A percentile compares a stretch with the other conserved stretches of the same genome.
Evolutionary conservation across 2,329 filamentous ascomycete genomes (phyloP).

Genomic region (Claviceps humidiphila): DNA sequence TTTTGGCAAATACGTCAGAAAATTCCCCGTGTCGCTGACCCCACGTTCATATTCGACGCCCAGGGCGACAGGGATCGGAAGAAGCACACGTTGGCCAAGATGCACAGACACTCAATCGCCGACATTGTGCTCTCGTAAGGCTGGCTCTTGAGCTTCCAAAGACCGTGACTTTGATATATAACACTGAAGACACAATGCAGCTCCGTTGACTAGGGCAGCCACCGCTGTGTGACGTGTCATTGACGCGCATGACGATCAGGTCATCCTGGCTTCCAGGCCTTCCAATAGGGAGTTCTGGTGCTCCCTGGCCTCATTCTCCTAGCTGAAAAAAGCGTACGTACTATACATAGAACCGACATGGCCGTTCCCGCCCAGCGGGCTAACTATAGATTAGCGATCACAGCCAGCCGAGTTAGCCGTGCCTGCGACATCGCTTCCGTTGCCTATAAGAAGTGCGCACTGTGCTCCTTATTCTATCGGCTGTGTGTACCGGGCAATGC

Average conservation of each 20-base stretch:
- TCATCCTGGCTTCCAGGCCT: conserved; percentile 3
- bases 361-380: neutral
- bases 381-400: neutral
- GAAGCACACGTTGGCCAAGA: neutral
- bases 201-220: neutral
- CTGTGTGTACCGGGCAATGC: too few relatives aligned
- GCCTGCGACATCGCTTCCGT: neutral
- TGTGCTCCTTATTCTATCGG: too few relatives aligned
- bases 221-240: conserved; percentile 6
- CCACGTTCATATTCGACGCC: neutral
- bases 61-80: neutral
- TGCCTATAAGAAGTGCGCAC: too few relatives aligned
- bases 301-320: neutral
- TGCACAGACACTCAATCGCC: neutral
- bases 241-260: conserved; percentile 8
- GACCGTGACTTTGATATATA: neutral
- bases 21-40: neutral
- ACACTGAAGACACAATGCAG: neutral
- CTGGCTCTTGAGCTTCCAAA: neutral
- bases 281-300: neutral
- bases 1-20: neutral
- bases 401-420: neutral
- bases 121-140: neutral
- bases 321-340: neutral
- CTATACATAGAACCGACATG: neutral